Conservation (phyloP, 805 yeast genomes). For the Myxozyma lipomycoides region DNA sequence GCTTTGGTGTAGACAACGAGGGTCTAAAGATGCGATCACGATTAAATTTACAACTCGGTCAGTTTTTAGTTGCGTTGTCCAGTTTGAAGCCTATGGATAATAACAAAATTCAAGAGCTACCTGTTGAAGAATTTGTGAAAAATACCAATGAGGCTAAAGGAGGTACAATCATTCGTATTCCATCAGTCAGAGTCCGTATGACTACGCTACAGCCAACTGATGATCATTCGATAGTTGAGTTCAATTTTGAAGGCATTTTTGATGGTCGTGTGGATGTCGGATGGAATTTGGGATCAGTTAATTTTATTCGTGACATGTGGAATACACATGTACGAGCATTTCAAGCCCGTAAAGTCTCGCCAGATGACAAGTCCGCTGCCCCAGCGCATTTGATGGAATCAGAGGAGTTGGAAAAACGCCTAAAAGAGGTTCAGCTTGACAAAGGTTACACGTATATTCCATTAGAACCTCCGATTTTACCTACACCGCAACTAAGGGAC, state of each 20-base stretch:
- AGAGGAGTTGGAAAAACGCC: slow-evolving; percentile 41
- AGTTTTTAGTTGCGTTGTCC: slow-evolving; percentile 66
- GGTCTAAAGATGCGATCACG: slow-evolving; percentile 47
- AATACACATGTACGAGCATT: slow-evolving; percentile 75
- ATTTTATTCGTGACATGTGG: slow-evolving; percentile 90
- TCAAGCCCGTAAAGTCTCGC: slow-evolving; percentile 52
- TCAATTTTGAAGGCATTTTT: slow-evolving; percentile 65
- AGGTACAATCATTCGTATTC: slow-evolving; percentile 75
- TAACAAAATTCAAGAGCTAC: slow-evolving; percentile 45
- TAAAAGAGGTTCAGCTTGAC: slow-evolving; percentile 46
- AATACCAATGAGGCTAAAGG: slow-evolving; percentile 62
- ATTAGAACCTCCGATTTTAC: slow-evolving; percentile 71
- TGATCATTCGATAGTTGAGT: slow-evolving; percentile 55
- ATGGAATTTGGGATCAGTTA: slow-evolving; percentile 92
- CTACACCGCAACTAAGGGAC: slow-evolving; percentile 84
- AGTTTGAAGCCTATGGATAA: slow-evolving; percentile 49
- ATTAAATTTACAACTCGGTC: slow-evolving; percentile 56
- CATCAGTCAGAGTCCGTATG: slow-evolving; percentile 72
- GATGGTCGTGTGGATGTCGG: slow-evolving; percentile 87
- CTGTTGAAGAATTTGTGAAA: slow-evolving; percentile 53
- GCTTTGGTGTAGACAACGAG: slow-evolving; percentile 33
- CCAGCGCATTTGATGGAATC: slow-evolving; percentile 33
- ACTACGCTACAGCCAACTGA: slow-evolving; percentile 57
- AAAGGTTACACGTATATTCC: slow-evolving; percentile 55
- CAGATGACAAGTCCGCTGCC: slow-evolving; percentile 30